Conservation (phyloP, 768 basidiomycete species). For the Tylopilus felleus region DNA sequence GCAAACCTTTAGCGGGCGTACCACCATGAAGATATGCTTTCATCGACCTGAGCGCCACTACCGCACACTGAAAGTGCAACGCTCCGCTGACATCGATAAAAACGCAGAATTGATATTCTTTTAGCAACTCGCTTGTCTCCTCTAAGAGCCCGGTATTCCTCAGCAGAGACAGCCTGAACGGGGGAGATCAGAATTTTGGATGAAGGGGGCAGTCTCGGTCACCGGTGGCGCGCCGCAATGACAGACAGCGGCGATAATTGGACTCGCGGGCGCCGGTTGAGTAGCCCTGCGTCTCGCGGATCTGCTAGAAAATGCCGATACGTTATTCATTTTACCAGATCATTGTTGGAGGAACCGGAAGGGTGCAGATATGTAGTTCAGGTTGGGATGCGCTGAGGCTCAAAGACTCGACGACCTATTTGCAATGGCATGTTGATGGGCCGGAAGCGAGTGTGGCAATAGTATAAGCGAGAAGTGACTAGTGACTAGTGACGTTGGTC, state of each 20-base stretch:
- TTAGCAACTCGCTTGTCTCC: no score
- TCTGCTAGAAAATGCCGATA: not conserved
- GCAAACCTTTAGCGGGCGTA: not conserved
- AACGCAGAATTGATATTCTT: not conserved
- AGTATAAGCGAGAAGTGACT: not conserved
- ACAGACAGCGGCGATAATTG: not conserved
- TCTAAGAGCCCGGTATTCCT: no score
- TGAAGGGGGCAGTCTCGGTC: no score
- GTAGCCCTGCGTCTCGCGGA: not conserved
- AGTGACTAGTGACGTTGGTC: not conserved
- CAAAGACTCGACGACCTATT: no score
- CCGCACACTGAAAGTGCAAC: not conserved
- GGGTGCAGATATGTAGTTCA: no score
- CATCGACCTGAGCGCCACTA: not conserved
- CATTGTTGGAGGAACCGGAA: no score
- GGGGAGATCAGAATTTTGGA: not conserved
- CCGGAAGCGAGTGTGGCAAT: not conserved
- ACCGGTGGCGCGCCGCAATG: not conserved
- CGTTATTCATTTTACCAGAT: not conserved
- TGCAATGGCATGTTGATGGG: no score
- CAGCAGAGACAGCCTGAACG: not conserved
- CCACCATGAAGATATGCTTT: not conserved
- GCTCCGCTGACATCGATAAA: not conserved
- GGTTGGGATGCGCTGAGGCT: no score
- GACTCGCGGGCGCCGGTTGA: not conserved